Evolutionary conservation across 2,329 filamentous ascomycete species (phyloP), one percentile per base, ranked within the genome.

Genomic region (Dothidotthia symphoricarpi): DNA sequence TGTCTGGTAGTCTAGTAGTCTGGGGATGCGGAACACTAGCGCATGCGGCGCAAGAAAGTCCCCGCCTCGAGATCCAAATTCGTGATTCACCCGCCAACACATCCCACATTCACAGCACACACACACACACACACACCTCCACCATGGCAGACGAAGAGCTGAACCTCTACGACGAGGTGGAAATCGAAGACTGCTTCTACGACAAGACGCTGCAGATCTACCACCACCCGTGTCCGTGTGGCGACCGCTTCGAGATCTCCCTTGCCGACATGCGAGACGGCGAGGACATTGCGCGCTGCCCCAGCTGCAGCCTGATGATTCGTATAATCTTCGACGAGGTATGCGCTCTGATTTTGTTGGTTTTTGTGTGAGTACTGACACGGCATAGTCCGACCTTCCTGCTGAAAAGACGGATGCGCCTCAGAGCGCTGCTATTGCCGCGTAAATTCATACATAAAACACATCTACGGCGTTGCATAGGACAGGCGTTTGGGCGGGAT

Each of bases 281-380:
- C 47, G 82, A 91, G 66, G 90, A 97, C 55, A 89, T 98, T 61
- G 93, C 86, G n/a, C 87, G 97, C 9, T 98, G 93, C 60, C 93
- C 93, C 15, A 96, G 90, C 65, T 98, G 93, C 69, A 96, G 90
- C 67, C 73, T 98, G 57, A 95, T 95, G 88, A 95, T 98, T 40
- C 74, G 85, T 41, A 90, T 98, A 11, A 94, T 98, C 31, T 98
- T 89, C 57, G 93, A 97, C 51, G 68, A 80, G 62, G 88, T 93
- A 68, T 56, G 83, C 62, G 10, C 17, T 31, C 2, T 2, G 10
- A 14, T 27, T 31, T 12, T 4, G 7, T 7, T 11, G 1, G 4
- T 12, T 30, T 5, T 19, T 10, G 11, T 15, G n/a, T 12, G 16
- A 6, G 4, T 2, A 6, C 8, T 14, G 7, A 3, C 11, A 25